Evolutionary conservation across 2,329 filamentous ascomycete genomes (phyloP), one percentile per base, ranked within the genome.

Genomic region (Trichoderma harzianum): DNA sequence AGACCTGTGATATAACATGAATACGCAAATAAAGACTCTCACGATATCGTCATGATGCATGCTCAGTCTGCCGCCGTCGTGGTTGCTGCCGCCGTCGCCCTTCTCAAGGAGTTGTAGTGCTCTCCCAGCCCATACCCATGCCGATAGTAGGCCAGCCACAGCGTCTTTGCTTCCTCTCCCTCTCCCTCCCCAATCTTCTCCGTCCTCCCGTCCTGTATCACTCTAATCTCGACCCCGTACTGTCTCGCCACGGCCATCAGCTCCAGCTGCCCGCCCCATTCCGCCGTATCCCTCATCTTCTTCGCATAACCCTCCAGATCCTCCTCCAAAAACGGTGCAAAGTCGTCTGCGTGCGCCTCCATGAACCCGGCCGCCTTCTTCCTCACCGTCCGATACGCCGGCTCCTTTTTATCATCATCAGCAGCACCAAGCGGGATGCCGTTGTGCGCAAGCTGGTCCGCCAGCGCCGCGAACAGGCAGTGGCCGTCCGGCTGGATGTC

Each of bases 221-320:
- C 92, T 78, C 91, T 90, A 74, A 98, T 95, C 78, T 92, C 89
- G 12, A 96, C 89, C 3, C 88, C 89, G 77, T 97, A 98, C 69
- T 89, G 89, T 79, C 89, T 91, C 65, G 95, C 93, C 79, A 99
- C 86, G 28, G 96, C 96, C 80, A 91, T 86, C 70, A 99, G 82
- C 85, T 99, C 96, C 74, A 98, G 82, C 84, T 98, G 93, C 0
- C 96, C 96, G 64, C 96, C 96, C 96, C 96, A 99, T 82, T 97
- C 95, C 0, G 93, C 95, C 63, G 95, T 98, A 72, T 96, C 90
- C 74, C 91, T 84, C 73, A 99, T 93, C 83, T 92, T 93, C 61
- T 83, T 83, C 61, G 93, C 86, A 80, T 98, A 97, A 10, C 84
- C 84, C 3, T 88, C 88, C 61, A 98, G 79, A 16, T 91, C 89